Evolutionary conservation across 345 rosid genomes (phyloP), one percentile per base, ranked within the genome.

Genomic region (Lumnitzera racemosa): DNA sequence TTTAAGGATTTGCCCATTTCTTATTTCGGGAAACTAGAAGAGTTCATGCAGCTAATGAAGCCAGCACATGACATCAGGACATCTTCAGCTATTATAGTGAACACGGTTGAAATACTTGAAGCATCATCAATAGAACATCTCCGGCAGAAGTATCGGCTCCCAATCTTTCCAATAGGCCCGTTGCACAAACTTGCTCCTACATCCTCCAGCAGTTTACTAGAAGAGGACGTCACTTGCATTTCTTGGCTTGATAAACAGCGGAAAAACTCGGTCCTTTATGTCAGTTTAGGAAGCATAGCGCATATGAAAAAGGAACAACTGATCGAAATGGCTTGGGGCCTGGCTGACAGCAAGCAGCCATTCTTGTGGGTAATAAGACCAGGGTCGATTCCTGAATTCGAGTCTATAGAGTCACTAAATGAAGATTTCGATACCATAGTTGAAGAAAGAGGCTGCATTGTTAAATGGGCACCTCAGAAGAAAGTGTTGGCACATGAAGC

Each of bases 381-480:
- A 7, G 57, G 57, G 14, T 62, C 61, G 2, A 57, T 51, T 17
- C 48, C 16, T 0, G 59, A 47, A n/a, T 54, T 25, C 1, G 53
- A 64, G 10, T 61, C 49, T 36, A 57, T 24, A 3, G 64, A 68
- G 17, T 24, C 50, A 3, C 12, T 67, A 16, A 29, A 67, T 0
- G 48, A 60, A 16, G 57, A 53, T 4, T 61, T 64, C 29, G 16
- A 55, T 29, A 66, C 66, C 47, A 47, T 49, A n/a, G 61, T 73
- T 8, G 70, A 68, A 12, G 77, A 65, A 47, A 67, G 66, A 51
- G 79, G 83, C 11, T 74, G 57, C 65, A 70, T 74, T 13, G 78
- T 78, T 25, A 72, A 74, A 51, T 83, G 85, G 85, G 81, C 80
- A 2, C 83, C 85, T 2, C 83, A 74, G 16, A 74, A 55, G 61